Percentiles rank a stretch among this genome's conserved stretches.
These are phyloP conservation scores for Pachyrhizus erosus DNA, from an alignment of 306 rosid species.

Conservation along the genomic window DNA sequence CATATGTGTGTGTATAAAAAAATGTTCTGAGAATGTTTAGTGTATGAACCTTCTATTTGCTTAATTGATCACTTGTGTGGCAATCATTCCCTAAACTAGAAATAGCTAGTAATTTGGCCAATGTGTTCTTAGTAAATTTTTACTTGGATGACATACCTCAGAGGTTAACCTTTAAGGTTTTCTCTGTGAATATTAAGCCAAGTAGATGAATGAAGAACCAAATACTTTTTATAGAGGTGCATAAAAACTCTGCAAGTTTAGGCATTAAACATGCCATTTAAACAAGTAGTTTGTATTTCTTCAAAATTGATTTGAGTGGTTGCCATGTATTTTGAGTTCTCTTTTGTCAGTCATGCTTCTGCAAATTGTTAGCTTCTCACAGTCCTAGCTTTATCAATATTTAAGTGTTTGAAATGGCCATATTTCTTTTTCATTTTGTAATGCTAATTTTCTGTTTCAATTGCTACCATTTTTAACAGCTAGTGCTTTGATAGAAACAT, in stretches of 20 bases:
- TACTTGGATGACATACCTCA: slow-evolving; percentile 17
- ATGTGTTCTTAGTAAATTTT: no score
- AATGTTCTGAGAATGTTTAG: no score
- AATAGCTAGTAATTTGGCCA: no score
- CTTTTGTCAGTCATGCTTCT: slow-evolving; percentile 23
- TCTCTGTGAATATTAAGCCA: no score
- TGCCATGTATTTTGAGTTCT: not conserved
- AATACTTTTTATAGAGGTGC: slow-evolving; percentile 8
- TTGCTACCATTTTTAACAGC: slow-evolving; percentile 57
- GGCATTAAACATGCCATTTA: slow-evolving; percentile 13
- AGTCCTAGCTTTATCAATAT: slow-evolving; percentile 22
- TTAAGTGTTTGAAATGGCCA: slow-evolving; percentile 23
- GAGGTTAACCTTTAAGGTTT: not conserved
- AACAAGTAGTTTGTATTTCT: not conserved
- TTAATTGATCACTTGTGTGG: no score
- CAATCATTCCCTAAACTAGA: no score
- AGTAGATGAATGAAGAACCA: slow-evolving; percentile 10
- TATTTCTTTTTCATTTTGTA: slow-evolving; percentile 7
- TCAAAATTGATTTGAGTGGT: slow-evolving; percentile 15
- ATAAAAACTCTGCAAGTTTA: not conserved
- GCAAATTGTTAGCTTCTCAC: slow-evolving; percentile 15
- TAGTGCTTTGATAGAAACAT: slow-evolving; percentile 77
- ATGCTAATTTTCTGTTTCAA: slow-evolving; percentile 38
- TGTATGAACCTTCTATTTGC: no score
- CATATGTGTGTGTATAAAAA: no score